Evolutionary conservation across 2,329 filamentous ascomycete genomes (phyloP).

Genomic region (Daldinia eschscholtzii): DNA sequence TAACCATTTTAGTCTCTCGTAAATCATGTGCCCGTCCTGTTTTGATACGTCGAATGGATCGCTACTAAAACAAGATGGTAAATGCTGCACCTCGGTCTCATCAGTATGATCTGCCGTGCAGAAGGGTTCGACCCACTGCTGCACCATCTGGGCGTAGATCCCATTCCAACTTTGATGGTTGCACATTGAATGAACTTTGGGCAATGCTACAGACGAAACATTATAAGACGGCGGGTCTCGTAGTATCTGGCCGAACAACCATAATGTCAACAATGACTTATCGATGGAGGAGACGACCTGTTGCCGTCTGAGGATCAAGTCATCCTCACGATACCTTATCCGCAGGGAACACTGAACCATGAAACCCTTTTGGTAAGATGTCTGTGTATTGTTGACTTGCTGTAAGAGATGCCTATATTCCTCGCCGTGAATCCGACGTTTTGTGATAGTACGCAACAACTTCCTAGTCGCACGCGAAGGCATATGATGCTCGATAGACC

Average conservation of each 20-base stretch:
- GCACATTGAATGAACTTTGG: slow-evolving; percentile 39
- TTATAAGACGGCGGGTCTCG: slow-evolving; percentile 2
- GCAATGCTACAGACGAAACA: slow-evolving; percentile 7
- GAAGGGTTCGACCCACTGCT: slow-evolving; percentile 23
- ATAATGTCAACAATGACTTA: slow-evolving; percentile 42
- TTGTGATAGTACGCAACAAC: slow-evolving; percentile 45
- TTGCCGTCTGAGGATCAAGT: slow-evolving; percentile 40
- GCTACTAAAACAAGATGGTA: slow-evolving; percentile 35
- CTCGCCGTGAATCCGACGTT: slow-evolving; percentile 40
- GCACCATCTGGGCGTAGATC: slow-evolving; percentile 25
- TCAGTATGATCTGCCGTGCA: slow-evolving; percentile 28
- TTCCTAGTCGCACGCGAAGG: slow-evolving; percentile 46
- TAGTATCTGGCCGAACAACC: slow-evolving; percentile 41
- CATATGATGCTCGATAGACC: slow-evolving; percentile 45
- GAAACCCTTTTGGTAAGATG: slow-evolving; percentile 40
- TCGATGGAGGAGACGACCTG: slow-evolving; percentile 45
- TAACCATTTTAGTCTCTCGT: slow-evolving; percentile 37
- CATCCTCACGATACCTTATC: slow-evolving; percentile 42
- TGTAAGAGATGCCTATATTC: slow-evolving; percentile 42
- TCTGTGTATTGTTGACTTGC: slow-evolving; percentile 47
- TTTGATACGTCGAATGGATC: slow-evolving; percentile 37
- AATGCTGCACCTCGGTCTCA: slow-evolving; percentile 12
- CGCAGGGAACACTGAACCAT: slow-evolving; percentile 42
- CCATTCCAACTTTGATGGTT: slow-evolving; percentile 42
- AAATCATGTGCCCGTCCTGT: slow-evolving; percentile 40